Base-by-base conservation (phyloP, 169 alveolate species). In the Amoebophrya sp. region DNA sequence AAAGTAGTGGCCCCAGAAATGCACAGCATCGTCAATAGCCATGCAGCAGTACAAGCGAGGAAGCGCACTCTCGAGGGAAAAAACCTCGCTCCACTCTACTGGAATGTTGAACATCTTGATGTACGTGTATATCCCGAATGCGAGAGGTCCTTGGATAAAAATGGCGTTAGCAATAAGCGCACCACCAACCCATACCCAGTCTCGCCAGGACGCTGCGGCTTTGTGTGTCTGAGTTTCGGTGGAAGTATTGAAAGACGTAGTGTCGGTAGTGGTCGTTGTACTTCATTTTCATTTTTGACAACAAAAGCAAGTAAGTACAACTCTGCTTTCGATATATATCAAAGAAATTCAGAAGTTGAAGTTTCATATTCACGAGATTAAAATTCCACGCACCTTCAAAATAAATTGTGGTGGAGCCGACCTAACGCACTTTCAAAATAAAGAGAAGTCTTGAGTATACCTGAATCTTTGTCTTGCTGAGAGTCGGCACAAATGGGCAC, bases 1-100 rank as follows among this genome's bases (percentile, higher is more conserved):
- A 36, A 65, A 65, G 83, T 65, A 65, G 83, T 65, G 83, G 39
- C 83, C 83, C 83, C 83, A 65, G 83, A 26, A 65, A 36, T 65
- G 83, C 3, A 65, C 18, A 65, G n/a, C 83, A 36, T 65, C 83
- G 3, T 65, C 83, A 36, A 65, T 65, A 29, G 26, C 26, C 83
- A 65, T 65, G 26, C 83, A 65, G 83, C 2, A 18, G 33, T 26
- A 18, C 26, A 65, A 65, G 10, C 33, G 18, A 1, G 83, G 83
- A 36, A 65, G 26, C 36, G 33, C 83, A 29, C n/a, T 6, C 83
- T 65, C 83, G 39, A 65, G 83, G 39, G 83, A 26, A 65, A 65
- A 65, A 1, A 65, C 33, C 83, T 1, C 26, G 12, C n/a, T 36
- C 36, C 33, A 65, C 36, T 29, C n/a, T 6, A 65, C 83, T 6